Base-by-base conservation (phyloP, 176 grass and related monocot genomes). In the Hyparrhenia diplandra region DNA sequence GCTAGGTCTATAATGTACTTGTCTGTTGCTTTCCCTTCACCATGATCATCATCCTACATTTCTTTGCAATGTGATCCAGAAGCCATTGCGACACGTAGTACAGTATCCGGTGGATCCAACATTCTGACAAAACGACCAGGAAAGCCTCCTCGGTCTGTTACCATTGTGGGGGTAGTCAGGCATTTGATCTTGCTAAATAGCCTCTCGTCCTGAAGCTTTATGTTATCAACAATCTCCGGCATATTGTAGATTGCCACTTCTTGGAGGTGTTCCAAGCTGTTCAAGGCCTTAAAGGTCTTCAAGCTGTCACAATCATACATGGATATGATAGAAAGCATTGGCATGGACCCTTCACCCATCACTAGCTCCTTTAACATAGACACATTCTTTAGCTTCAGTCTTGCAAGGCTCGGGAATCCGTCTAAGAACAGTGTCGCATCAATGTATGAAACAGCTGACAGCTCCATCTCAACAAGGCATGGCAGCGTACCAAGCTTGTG, bases 341-440 rank as follows among this genome's bases (percentile, higher is more conserved):
- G 66, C 83, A 92, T 77, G 8, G 90, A 75, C 4, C 87, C 87
- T 37, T 11, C 36, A 1, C 60, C 13, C 66, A 92, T 81, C 69
- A 77, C 68, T 59, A 88, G 67, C 29, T 71, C 80, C 62, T 92
- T 75, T 60, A 92, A 72, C 46, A 31, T 87, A 59, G 75, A 81
- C 54, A 92, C 41, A 28, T 89, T 89, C 71, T 61, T 73, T 47
- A 89, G 61, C 67, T 89, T 88, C 83, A 92, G 24, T 16, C 78
- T 85, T 35, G 40, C 59, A 8, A 92, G 83, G 41, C 69, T 82
- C 17, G 52, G 90, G 31, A 92, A 92, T 43, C 90, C 87, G 8
- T 55, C 63, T 27, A 88, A 92, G 54, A 81, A 55, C 70, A 92
- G 41, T 29, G 20, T 43, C 67, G 66, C 79, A 1, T 82, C 90